A percentile compares a stretch with the other conserved stretches of the same genome.
Evolutionary conservation across 2,329 filamentous ascomycete species (phyloP).

Genomic region (Xylariaceae sp.): DNA sequence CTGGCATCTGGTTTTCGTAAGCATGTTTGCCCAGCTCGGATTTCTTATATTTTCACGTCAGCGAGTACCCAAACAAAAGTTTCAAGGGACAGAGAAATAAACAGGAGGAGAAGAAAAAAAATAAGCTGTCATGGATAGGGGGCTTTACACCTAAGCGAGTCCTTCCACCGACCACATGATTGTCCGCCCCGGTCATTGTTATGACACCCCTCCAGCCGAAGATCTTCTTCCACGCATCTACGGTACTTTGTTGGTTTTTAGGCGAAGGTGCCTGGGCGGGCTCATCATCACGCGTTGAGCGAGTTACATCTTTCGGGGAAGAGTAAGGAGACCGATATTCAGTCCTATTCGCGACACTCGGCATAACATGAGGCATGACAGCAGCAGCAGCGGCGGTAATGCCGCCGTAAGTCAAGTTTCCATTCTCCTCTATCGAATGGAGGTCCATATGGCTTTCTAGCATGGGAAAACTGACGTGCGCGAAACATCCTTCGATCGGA

Average conservation of each 20-base stretch:
- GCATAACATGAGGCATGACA: neutral
- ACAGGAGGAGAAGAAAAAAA: neutral
- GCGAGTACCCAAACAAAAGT: neutral
- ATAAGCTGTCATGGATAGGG: neutral
- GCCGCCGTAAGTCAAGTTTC: constrained; percentile 31
- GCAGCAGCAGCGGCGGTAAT: constrained; percentile 4
- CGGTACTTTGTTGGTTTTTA: constrained; percentile 20
- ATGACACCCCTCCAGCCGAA: constrained; percentile 22
- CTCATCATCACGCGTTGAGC: constrained; percentile 1
- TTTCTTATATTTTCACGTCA: constrained; percentile 37
- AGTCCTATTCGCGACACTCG: neutral
- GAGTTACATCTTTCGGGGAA: constrained; percentile 4
- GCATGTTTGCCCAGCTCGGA: constrained; percentile 68
- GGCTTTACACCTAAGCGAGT: constrained; percentile 20
- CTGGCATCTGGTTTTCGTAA: constrained; percentile 70
- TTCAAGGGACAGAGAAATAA: neutral
- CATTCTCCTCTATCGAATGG: constrained; percentile 49
- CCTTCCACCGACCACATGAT: neutral
- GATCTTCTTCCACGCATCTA: constrained; percentile 33
- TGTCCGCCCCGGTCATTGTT: neutral
- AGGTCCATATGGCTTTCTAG: constrained; percentile 57
- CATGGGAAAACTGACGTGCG: constrained; percentile 49
- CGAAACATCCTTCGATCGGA: constrained; percentile 54
- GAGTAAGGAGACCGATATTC: constrained; percentile 23
- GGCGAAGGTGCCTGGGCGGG: neutral